Base-by-base conservation (phyloP, 176 grass and related monocot species). In the Avena eriantha region DNA sequence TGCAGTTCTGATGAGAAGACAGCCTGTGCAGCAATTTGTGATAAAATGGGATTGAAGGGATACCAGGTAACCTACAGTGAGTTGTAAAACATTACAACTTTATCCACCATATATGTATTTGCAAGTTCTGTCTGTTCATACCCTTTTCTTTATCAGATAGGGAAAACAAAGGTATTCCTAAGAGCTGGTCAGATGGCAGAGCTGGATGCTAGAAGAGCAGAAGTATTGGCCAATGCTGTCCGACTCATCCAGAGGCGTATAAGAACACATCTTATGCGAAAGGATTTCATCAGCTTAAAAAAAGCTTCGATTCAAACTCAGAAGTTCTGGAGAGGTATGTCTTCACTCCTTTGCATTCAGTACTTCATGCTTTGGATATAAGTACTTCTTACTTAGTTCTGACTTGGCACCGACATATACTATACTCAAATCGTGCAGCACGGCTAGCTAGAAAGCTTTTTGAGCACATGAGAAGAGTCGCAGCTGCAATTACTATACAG, bases 111-210 rank as follows among this genome's bases (percentile, higher is more conserved):
- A 65, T 83, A 65, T 86, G 34, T 78, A 77, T 77, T 7, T 19
- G 26, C 9, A 11, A 34, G 17, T 90, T 78, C 29, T 72, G 17
- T 75, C 45, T 21, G 34, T 47, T 72, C 59, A 18, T 69, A 80
- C 75, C 64, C 22, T 65, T 81, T 73, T 46, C 73, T 60, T 15
- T 83, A 80, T 71, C 90, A 98, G 96, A 95, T 98, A 89, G 96
- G 96, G 48, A 98, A 98, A 86, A 95, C 91, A 58, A 98, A 98
- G 86, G 96, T 98, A 56, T 98, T 98, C 65, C 84, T 98, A 60
- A 95, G 96, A 92, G 93, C 93, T 81, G 91, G 96, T 50, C 96
- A 95, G 79, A 98, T 98, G 93, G 93, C 96, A 74, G 96, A 94
- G 67, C 73, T 98, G 76, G 96, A 98, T 86, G 88, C 93, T 74